These are phyloP conservation scores for Laetiporus sulphureus DNA, from an alignment of 1,284 basidiomycete species.

Conservation along the genomic window DNA sequence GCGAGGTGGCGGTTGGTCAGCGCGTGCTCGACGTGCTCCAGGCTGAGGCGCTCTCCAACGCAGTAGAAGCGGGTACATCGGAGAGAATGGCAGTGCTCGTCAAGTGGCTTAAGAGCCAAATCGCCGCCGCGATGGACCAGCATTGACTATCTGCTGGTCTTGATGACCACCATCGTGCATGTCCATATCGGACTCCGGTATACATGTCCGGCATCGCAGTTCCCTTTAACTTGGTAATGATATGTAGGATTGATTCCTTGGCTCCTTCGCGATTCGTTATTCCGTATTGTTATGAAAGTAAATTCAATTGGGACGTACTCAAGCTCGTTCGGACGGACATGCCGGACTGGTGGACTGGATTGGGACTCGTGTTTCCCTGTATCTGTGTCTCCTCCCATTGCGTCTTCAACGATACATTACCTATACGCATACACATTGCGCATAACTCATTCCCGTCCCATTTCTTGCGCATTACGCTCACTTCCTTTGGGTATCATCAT, in stretches of 20 bases:
- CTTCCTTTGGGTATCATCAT: not conserved
- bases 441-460: too few species aligned
- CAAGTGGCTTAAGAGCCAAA: slow-evolving; percentile 22
- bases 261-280: not conserved
- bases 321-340: too few species aligned
- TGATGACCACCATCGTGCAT: too few species aligned
- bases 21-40: slow-evolving; percentile 46
- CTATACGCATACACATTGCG: too few species aligned
- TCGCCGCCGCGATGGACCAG: slow-evolving; percentile 14
- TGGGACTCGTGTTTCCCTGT: too few species aligned
- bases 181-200: slow-evolving; percentile 2
- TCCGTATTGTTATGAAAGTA: not conserved
- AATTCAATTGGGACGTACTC: too few species aligned
- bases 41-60: slow-evolving; percentile 12
- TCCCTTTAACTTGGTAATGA: not conserved
- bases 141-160: slow-evolving; percentile 24
- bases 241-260: slow-evolving; percentile 1
- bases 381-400: too few species aligned
- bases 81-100: slow-evolving; percentile 15
- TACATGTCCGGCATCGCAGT: slow-evolving; percentile 1
- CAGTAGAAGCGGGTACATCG: not conserved
- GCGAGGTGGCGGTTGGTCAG: slow-evolving; percentile 49
- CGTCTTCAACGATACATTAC: too few species aligned
- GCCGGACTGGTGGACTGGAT: too few species aligned
- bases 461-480: too few species aligned